Conservation (phyloP, 2,329 filamentous ascomycete genomes). For the Alternaria triticimaculans region DNA sequence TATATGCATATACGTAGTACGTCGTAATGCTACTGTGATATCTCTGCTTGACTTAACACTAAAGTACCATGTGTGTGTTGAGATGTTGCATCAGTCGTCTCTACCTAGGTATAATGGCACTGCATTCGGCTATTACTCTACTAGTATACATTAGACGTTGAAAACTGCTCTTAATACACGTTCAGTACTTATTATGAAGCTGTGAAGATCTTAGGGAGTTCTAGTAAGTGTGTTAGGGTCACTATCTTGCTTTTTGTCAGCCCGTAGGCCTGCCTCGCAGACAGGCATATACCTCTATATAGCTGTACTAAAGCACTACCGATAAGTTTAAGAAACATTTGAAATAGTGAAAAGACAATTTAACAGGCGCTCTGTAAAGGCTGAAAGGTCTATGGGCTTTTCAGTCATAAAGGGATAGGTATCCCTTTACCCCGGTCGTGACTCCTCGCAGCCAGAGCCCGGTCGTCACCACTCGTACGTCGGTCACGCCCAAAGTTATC, state of each 20-base stretch:
- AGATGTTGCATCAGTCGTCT: not conserved
- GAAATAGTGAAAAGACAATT: not conserved
- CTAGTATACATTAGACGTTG: not conserved
- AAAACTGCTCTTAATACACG: not conserved
- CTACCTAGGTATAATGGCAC: not conserved
- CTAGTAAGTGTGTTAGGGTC: not conserved
- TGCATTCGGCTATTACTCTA: not conserved
- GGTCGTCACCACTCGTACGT: not conserved
- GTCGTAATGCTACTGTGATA: not conserved
- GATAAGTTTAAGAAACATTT: not conserved
- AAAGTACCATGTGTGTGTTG: not conserved
- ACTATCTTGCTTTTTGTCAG: not conserved
- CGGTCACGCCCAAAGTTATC: not conserved
- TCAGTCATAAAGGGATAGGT: no score
- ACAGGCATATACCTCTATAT: not conserved
- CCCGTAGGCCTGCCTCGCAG: not conserved
- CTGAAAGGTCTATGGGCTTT: not conserved
- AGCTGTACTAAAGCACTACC: not conserved
- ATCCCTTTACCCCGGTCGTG: not conserved
- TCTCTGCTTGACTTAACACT: not conserved
- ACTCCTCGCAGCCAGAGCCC: not conserved
- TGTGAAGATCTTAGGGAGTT: not conserved
- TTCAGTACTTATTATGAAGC: not conserved
- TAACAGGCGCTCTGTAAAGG: not conserved
- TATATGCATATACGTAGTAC: not conserved